Percentiles rank a stretch among this genome's conserved stretches.
Evolutionary conservation across 2,329 filamentous ascomycete species (phyloP).

Genomic region (Endocalyx cinctus): DNA sequence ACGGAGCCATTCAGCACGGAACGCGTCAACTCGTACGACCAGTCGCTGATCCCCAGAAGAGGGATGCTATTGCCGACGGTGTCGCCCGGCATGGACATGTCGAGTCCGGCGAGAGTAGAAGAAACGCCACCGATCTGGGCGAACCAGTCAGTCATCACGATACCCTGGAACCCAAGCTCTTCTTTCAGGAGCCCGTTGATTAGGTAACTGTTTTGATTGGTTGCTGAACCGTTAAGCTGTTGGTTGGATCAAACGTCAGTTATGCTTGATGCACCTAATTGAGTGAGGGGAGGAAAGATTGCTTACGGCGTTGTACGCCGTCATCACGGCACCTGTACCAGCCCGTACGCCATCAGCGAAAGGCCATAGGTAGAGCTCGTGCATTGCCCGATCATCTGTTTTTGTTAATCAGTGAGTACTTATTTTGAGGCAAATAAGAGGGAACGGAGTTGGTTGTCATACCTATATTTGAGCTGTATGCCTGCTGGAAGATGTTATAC

Average conservation of each 20-base stretch:
- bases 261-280: not conserved
- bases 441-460: slow-evolving; percentile 16
- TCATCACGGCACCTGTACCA: slow-evolving; percentile 79
- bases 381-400: slow-evolving; percentile 37
- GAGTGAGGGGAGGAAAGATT: slow-evolving; percentile 1
- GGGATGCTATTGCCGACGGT: slow-evolving; percentile 41
- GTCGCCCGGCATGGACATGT: slow-evolving; percentile 59
- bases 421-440: not conserved
- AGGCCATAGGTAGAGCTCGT: slow-evolving; percentile 76
- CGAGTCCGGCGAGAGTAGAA: slow-evolving; percentile 68
- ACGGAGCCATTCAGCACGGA: slow-evolving; percentile 54
- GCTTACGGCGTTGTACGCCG: slow-evolving; percentile 63
- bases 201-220: slow-evolving; percentile 63
- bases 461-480: slow-evolving; percentile 63
- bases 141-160: slow-evolving; percentile 71
- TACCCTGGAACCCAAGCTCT: slow-evolving; percentile 67
- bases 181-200: slow-evolving; percentile 69
- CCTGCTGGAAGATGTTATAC: slow-evolving; percentile 47
- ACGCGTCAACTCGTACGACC: slow-evolving; percentile 50
- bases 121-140: slow-evolving; percentile 72
- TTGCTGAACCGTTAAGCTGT: slow-evolving; percentile 62
- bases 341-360: slow-evolving; percentile 73
- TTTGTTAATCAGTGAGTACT: too few species aligned
- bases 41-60: slow-evolving; percentile 47
- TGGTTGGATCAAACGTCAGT: slow-evolving; percentile 2